Evolutionary conservation across 2,329 filamentous ascomycete genomes (phyloP), one percentile per base, ranked within the genome.

Genomic region (Aspergillus thermomutatus): DNA sequence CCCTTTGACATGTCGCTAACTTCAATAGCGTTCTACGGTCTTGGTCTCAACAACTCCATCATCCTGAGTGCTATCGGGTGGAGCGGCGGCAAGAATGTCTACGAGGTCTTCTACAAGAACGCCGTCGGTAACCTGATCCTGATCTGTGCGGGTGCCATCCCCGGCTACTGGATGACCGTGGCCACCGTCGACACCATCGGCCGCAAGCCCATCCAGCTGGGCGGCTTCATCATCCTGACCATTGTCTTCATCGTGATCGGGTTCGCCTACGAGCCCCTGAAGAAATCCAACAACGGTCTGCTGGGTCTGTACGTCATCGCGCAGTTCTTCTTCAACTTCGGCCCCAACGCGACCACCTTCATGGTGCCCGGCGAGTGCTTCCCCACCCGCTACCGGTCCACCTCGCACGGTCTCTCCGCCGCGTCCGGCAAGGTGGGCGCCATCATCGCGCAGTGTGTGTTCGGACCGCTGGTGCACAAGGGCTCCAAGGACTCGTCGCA

Each of bases 141-240:
- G 51, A 86, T 92, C 64, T 85, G 89, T 57, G 89, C 90, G 3
- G 90, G 89, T 56, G 87, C 90, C 49, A 89, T 92, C 14, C 90
- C 90, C 0, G 90, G 90, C 14, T 92, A 92, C 79, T 92, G 89
- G 89, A 83, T 91, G 17, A 90, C 88, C 0, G 89, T 92, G 5
- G 85, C 85, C 11, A 85, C 84, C 1, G 84, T 91, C 55, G 89
- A 93, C 73, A 89, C 82, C 1, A 66, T 92, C 14, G 90, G 89
- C 53, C 87, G 90, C 67, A 92, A 91, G 78, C 84, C 88, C 1
- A 91, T 93, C 56, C 90, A 86, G 77, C 71, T 89, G 2, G 68
- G 81, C 47, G 86, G 86, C 17, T 89, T 88, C 69, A 63, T 79
- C 2, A 67, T 87, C 17, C 76, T 89, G 4, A 88, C 85, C 1